A percentile compares a stretch with the other conserved stretches of the same genome.
Conservation (phyloP, 805 yeast genomes). For the Debaryomyces maramus region DNA sequence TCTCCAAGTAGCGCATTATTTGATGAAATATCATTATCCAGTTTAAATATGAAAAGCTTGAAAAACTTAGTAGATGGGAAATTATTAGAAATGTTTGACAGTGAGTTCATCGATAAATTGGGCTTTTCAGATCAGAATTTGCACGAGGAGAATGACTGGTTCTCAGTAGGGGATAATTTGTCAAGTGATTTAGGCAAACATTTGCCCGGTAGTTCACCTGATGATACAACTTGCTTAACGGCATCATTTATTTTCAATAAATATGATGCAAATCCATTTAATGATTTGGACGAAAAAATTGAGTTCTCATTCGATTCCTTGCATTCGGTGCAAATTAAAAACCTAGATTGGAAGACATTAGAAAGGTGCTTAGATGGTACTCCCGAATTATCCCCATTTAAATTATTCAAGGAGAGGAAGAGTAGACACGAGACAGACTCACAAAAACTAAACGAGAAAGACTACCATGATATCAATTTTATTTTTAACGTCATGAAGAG, state of each 20-base stretch:
- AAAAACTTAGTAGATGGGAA: constrained; percentile 11
- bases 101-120: constrained; percentile 10
- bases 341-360: constrained; percentile 20
- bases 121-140: constrained; percentile 20
- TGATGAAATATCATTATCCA: constrained; percentile 8
- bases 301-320: constrained; percentile 31
- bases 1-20: constrained; percentile 28
- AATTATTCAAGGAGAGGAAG: constrained; percentile 15
- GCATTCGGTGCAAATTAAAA: constrained; percentile 20
- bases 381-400: constrained; percentile 20
- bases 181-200: neutral
- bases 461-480: constrained; percentile 32
- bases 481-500: constrained; percentile 31
- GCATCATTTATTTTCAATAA: constrained; percentile 35
- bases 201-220: neutral
- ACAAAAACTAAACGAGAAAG: constrained; percentile 20
- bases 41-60: constrained; percentile 11
- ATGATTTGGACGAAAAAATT: constrained; percentile 20
- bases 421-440: neutral
- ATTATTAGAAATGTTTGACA: constrained; percentile 16
- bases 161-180: constrained; percentile 14
- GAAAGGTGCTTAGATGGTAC: constrained; percentile 31
- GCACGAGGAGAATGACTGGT: constrained; percentile 9
- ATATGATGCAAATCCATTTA: constrained; percentile 34
- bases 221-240: constrained; percentile 31